These are phyloP conservation scores for Castanospermum australe DNA, from an alignment of 306 rosid genomes.

Conservation along the genomic window DNA sequence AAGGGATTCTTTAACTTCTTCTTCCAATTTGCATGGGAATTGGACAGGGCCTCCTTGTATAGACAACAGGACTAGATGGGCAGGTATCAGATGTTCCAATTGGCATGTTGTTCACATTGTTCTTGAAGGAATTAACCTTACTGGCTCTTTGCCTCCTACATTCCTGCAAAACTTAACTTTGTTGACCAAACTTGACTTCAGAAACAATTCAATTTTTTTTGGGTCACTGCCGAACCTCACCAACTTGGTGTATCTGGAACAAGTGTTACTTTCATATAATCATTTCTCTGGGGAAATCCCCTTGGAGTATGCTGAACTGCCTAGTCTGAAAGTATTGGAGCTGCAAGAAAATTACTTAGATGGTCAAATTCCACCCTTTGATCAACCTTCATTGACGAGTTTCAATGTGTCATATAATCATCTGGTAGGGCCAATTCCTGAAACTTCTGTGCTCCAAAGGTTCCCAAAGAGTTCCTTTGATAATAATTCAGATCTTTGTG, in stretches of 20 bases:
- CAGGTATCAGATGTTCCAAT: conserved; percentile 56
- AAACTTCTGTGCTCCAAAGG: conserved; percentile 46
- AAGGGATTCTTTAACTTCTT: conserved; percentile 57
- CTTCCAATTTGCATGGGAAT: conserved; percentile 47
- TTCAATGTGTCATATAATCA: conserved; percentile 65
- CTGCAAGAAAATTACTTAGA: conserved; percentile 49
- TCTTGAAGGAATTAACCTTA: conserved; percentile 52
- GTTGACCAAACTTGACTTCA: conserved; percentile 45
- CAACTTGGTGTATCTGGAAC: conserved; percentile 42
- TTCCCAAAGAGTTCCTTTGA: conserved; percentile 48
- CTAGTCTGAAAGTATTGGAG: conserved; percentile 37
- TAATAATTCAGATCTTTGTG: conserved; percentile 61
- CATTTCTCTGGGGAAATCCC: conserved; percentile 55
- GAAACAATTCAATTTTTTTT: conserved; percentile 53
- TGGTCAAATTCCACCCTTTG: conserved; percentile 58
- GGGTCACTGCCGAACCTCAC: conserved; percentile 55
- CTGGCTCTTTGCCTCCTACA: conserved; percentile 50
- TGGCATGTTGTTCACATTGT: conserved; percentile 57
- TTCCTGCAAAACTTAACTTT: conserved; percentile 50
- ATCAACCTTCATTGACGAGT: conserved; percentile 47
- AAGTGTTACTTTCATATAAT: conserved; percentile 44
- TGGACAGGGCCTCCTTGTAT: conserved; percentile 83
- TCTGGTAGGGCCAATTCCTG: conserved; percentile 58
- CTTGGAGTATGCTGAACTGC: conserved; percentile 39
- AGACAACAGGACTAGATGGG: conserved; percentile 51